Conservation (phyloP, 805 yeast species). For the Ogataea trehalophila region DNA sequence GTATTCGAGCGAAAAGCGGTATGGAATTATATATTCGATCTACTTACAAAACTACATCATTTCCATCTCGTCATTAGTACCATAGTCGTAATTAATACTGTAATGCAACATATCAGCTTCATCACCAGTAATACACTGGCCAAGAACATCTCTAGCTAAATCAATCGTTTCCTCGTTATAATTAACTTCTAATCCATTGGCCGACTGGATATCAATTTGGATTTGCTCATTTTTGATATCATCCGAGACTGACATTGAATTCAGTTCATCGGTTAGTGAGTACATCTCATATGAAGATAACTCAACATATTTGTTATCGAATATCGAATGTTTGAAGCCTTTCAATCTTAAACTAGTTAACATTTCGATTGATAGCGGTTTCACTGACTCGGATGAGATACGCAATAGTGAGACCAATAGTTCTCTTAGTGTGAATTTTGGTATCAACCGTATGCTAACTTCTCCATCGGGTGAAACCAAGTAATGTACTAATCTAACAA, state of each 20-base stretch:
- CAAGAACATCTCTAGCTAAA: slow-evolving; percentile 65
- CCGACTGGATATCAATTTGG: slow-evolving; percentile 26
- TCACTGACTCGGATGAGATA: slow-evolving; percentile 29
- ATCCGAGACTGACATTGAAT: slow-evolving; percentile 14
- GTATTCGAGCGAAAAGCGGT: too few species aligned
- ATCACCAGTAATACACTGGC: slow-evolving; percentile 63
- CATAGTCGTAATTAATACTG: slow-evolving; percentile 49
- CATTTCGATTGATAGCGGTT: slow-evolving; percentile 21
- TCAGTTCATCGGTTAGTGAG: slow-evolving; percentile 17
- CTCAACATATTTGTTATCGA: slow-evolving; percentile 19
- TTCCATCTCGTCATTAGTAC: slow-evolving; percentile 18
- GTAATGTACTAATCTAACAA: slow-evolving; percentile 36
- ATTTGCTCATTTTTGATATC: slow-evolving; percentile 28
- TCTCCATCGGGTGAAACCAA: slow-evolving; percentile 28
- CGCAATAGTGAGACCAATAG: slow-evolving; percentile 28
- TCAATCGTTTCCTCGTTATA: slow-evolving; percentile 62
- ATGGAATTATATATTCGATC: too few species aligned
- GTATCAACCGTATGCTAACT: slow-evolving; percentile 21
- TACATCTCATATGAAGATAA: slow-evolving; percentile 33
- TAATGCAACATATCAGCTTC: slow-evolving; percentile 73
- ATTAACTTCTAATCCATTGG: slow-evolving; percentile 59
- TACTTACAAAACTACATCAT: slow-evolving; percentile 2
- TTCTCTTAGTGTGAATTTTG: slow-evolving; percentile 25
- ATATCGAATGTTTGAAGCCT: slow-evolving; percentile 10
- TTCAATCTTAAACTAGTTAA: slow-evolving; percentile 18